Evolutionary conservation across 148 eudicot genomes (phyloP), one percentile per base, ranked within the genome.

Genomic region (Chenopodium berlandieri): DNA sequence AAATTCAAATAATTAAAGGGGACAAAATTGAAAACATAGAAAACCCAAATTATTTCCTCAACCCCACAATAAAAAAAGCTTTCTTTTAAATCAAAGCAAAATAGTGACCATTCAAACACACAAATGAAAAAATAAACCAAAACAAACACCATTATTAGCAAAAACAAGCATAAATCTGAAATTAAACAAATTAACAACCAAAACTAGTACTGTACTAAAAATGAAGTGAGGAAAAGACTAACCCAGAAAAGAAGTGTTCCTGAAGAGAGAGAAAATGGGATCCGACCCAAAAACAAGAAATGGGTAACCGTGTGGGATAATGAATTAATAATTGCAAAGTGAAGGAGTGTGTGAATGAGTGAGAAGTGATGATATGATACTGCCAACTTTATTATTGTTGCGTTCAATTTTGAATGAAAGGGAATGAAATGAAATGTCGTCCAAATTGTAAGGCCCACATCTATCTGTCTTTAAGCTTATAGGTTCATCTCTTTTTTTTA

Each of bases 391-490:
- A 19, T 56, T 73, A 23, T n/a, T 17, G 77, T 73, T 62, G 77
- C 71, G 58, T 40, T 56, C 17, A 50, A 72, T 73, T 54, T 40
- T 40, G 44, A 40, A 40, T 80, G 76, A 73, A 73, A 23, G 76
- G 6, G 73, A 71, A 17, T 71, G 68, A 71, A 20, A 27, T 72
- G 77, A 80, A 56, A 80, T 77, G 56, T 77, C 71, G 80, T 77
- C 46, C 44, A 65, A 19, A n/a, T 40, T 34, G 25, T 1, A 44
- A 7, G 64, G 74, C 74, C 81, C 75, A 68, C 81, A 19, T 30
- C 46, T 67, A 79, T 71, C 30, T 79, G 82, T 52, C 17, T 32
- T 22, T 79, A 5, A 9, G 47, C 63, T 78, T n/a, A 65, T 32
- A 12, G 68, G 54, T 10, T 76, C 13, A 23, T 47, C 13, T 47